Evolutionary conservation across 257 asterid species (phyloP).

Genomic region (Nicotiana sylvestris): DNA sequence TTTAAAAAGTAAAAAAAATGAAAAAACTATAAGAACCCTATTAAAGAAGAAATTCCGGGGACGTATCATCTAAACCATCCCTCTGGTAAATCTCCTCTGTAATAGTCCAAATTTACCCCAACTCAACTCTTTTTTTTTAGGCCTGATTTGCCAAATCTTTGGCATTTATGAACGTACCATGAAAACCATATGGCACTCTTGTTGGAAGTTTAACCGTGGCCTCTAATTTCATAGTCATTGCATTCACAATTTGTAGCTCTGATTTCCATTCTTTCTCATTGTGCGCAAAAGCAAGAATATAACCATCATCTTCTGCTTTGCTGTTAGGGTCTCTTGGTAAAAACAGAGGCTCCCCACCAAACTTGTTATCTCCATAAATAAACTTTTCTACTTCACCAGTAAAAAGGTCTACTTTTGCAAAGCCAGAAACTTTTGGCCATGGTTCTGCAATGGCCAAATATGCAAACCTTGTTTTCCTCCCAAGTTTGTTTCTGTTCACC

Average conservation of each 20-base stretch:
- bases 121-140: constrained; percentile 9
- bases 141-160: constrained; percentile 63
- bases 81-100: constrained; percentile 68
- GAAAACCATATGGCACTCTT: constrained; percentile 92
- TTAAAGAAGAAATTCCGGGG: constrained; percentile 74
- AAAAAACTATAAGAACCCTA: background rate
- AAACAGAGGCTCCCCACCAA: constrained; percentile 93
- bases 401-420: constrained; percentile 78
- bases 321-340: constrained; percentile 47
- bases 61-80: constrained; percentile 56
- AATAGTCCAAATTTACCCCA: background rate
- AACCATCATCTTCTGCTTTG: constrained; percentile 65
- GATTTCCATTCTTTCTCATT: constrained; percentile 68
- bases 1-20: background rate
- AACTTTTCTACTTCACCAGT: constrained; percentile 67
- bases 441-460: constrained; percentile 94
- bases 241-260: constrained; percentile 77
- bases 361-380: constrained; percentile 71
- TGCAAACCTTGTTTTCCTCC: constrained; percentile 73
- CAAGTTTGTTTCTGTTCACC: constrained; percentile 88
- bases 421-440: constrained; percentile 98
- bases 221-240: constrained; percentile 54
- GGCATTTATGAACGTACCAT: constrained; percentile 72
- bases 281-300: constrained; percentile 75
- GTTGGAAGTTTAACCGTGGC: constrained; percentile 75